Evolutionary conservation across 2,329 filamentous ascomycete species (phyloP), one percentile per base, ranked within the genome.

Genomic region (Exophiala phaeomuriformis): DNA sequence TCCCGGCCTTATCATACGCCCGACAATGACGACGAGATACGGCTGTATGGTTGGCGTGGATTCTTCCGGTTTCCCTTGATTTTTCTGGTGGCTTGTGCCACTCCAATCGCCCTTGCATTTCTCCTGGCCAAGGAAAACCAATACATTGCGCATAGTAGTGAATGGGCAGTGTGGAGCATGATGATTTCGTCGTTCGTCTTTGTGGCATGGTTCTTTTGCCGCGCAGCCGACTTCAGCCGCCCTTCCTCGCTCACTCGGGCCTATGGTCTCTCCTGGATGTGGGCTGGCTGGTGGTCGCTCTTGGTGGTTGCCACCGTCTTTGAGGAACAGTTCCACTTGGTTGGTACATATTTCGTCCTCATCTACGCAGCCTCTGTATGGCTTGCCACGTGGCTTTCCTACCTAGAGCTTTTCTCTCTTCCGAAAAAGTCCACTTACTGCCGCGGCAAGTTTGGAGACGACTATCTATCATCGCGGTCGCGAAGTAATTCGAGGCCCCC

Each of bases 131-230:
- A 93, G 68, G 73, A 91, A 66, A 97, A 97, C 65, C 90, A 91
- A 1, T 80, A 88, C 63, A 89, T 97, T 63, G 75, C 93, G n/a
- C 93, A 96, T 72, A 90, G 88, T 70, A 94, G 86, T 63, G 79
- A 84, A 45, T 97, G 93, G 67, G 78, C 87, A 3, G 85, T 96
- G 65, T 95, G 90, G 88, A 81, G 82, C 30, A 94, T 94, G 84
- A 86, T 90, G 73, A 66, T 91, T 0, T 86, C 86, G 0, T 76
- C 88, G 0, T 95, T 90, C 76, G 82, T 93, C 64, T 83, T 86
- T 55, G 69, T 84, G 19, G 84, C 89, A 43, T 97, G 91, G 91
- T 84, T 89, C 59, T 76, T 94, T 35, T 83, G 89, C 63, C 81
- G 85, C 12, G 84, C 87, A 1, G 86, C 88, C 10, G 85, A 90